Evolutionary conservation across 1,284 basidiomycete genomes (phyloP), one percentile per base, ranked within the genome.

Genomic region (Heterobasidion occidentale): DNA sequence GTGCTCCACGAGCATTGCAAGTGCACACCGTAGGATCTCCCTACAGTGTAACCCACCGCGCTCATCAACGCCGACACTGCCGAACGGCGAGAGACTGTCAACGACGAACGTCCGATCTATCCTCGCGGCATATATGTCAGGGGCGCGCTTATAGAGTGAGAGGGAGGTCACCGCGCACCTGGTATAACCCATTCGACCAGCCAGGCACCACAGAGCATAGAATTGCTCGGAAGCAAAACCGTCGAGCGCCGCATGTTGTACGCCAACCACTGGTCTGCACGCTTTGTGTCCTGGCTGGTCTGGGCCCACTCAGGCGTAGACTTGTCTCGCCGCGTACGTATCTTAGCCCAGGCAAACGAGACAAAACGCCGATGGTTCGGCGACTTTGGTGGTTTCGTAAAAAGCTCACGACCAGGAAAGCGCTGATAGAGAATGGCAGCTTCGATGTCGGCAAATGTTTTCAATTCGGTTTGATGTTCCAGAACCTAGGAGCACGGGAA

Each of bases 181-280:
- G 38, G 52, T 6, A 53, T 45, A 14, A 38, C 36, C 52, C 52
- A 53, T 19, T 53, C 52, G 9, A 46, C 20, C 9, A 53, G 17
- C 52, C 52, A 53, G 3, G 45, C 44, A 8, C 38, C 52, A 8
- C 20, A 19, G 9, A 53, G 33, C 15, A 53, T 53, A 4, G 36
- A 44, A 38, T 45, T 53, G 35, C 36, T 46, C 19, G 52, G 52
- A 36, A 20, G 20, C 35, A 53, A 38, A 20, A 46, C 44, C 20
- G 52, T 53, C 42, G 52, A 53, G 19, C 52, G 36, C 11, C 52
- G 36, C 52, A 46, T 53, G 44, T 53, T 53, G 33, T 53, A 53
- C 15, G 52, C 45, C 19, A 53, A n/a, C 52, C 52, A 53, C 27
- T 53, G 52, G 20, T 44, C 44, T 9, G 36, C 19, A 17, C 20